Evolutionary conservation across 495 filamentous ascomycete genomes (phyloP), one percentile per base, ranked within the genome.

Genomic region (Xylaria intraflava): DNA sequence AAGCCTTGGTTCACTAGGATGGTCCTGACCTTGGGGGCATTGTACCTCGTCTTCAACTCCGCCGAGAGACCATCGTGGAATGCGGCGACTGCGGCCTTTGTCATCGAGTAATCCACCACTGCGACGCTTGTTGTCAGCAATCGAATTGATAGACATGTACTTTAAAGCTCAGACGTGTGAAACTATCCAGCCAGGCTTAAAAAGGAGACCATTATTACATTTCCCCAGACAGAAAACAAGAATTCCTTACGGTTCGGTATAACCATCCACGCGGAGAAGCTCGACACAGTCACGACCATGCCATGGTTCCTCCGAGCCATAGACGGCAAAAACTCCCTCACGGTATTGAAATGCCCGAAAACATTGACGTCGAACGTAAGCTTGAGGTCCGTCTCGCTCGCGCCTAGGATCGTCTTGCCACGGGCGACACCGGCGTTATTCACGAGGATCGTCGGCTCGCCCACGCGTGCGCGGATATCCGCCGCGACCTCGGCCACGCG

Each of bases 341-440:
- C 66, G 1, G 84, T 76, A 66, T 72, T 82, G 75, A 82, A 88
- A 70, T 87, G 86, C 0, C 83, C 69, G 30, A 89, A 66, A 1
- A 80, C 77, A 71, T 89, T 91, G 58, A 89, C 83, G 51, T 83
- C 81, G 64, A 89, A 89, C 58, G 81, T 83, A 56, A 82, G 81
- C 3, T 74, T 70, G 46, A 85, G 75, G 49, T 83, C 78, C 5
- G 60, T 62, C 47, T 83, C 78, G 3, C 73, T 76, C 27, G 75
- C 65, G 49, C 73, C 69, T 23, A 88, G 77, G 50, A 90, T 76
- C 19, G 77, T 76, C 22, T 78, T 75, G 31, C 80, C 82, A n/a
- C 73, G 75, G 19, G 75, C 77, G 26, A 86, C 73, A 46, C 85
- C 86, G 1, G 86, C 86, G 63, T 89, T 90, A 73, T 88, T 87